phyloP scores from a whole-genome alignment of 2,329 filamentous ascomycete species.

The Byssothecium circinans region DNA sequence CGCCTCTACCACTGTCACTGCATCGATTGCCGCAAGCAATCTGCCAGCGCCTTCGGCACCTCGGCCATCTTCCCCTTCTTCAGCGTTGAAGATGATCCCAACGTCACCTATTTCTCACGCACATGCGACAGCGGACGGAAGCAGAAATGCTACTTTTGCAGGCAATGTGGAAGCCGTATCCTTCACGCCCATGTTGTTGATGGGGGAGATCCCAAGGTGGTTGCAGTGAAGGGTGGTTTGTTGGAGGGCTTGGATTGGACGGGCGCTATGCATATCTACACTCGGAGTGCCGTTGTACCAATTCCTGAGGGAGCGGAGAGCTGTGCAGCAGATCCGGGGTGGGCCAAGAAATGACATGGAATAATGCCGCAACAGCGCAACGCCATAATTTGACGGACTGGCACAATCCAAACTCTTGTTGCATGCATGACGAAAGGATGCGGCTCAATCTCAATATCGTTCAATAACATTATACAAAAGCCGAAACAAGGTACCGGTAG shows the following conservation, averaged over 20 bases:
- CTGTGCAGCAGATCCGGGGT: constrained; percentile 56
- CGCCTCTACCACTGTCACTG: constrained; percentile 75
- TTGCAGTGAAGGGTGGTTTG: constrained; percentile 69
- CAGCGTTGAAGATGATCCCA: constrained; percentile 51
- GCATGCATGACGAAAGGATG: too few species aligned
- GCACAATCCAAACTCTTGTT: too few species aligned
- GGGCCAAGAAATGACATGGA: constrained; percentile 5
- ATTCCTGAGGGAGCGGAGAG: constrained; percentile 66
- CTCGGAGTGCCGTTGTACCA: constrained; percentile 66
- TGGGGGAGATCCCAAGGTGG: constrained; percentile 27
- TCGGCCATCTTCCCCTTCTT: constrained; percentile 73
- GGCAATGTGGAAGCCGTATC: constrained; percentile 65
- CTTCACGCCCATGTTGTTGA: constrained; percentile 60
- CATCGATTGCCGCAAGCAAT: constrained; percentile 65
- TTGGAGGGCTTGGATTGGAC: constrained; percentile 57
- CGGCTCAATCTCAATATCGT: too few species aligned
- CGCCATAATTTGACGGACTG: too few species aligned
- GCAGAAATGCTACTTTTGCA: constrained; percentile 42
- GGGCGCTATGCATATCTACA: constrained; percentile 64
- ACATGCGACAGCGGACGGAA: constrained; percentile 24
- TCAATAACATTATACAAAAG: too few species aligned
- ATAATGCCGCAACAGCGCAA: too few species aligned
- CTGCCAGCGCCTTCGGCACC: constrained; percentile 67
- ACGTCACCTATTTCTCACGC: constrained; percentile 21
- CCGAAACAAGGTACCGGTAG: too few species aligned